Evolutionary conservation across 768 basidiomycete species (phyloP).

Genomic region (Omphalotus guepiniiformis): DNA sequence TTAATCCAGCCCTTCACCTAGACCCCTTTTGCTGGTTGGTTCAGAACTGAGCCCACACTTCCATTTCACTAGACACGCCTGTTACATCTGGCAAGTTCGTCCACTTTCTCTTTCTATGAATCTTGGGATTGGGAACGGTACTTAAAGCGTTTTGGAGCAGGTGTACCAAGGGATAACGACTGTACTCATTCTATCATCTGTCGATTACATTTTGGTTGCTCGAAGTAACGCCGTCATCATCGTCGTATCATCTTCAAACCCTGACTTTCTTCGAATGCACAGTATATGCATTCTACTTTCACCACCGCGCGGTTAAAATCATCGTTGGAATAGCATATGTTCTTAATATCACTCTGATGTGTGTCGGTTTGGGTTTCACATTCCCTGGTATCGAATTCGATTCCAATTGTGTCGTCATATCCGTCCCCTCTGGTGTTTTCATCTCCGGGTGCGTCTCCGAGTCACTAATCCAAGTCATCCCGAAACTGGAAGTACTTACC

Average conservation of each 20-base stretch:
- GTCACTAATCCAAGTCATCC: background rate
- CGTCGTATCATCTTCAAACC: background rate
- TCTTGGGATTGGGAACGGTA: too few species aligned
- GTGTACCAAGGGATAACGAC: slow-evolving; percentile 11
- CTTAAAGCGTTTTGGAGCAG: too few species aligned
- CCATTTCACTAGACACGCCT: slow-evolving; percentile 35
- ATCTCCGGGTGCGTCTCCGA: background rate
- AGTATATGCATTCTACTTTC: slow-evolving; percentile 10
- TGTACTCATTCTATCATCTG: too few species aligned
- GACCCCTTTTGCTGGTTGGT: background rate
- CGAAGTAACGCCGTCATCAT: slow-evolving; percentile 25
- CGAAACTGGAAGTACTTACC: too few species aligned
- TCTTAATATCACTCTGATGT: slow-evolving; percentile 3
- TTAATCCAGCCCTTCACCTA: background rate
- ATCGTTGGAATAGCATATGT: background rate
- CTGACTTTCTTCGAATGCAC: too few species aligned
- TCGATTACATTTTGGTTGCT: slow-evolving; percentile 35
- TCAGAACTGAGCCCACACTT: slow-evolving; percentile 16
- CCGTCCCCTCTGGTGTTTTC: background rate
- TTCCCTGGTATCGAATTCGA: background rate
- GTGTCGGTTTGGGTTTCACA: background rate
- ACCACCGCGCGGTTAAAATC: background rate
- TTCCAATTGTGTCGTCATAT: background rate
- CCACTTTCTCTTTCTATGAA: too few species aligned
- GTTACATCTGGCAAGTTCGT: slow-evolving; percentile 44